A percentile compares a stretch with the other conserved stretches of the same genome.
These are phyloP conservation scores for Neurospora africana DNA, from an alignment of 495 filamentous ascomycete species.

Conservation along the genomic window DNA sequence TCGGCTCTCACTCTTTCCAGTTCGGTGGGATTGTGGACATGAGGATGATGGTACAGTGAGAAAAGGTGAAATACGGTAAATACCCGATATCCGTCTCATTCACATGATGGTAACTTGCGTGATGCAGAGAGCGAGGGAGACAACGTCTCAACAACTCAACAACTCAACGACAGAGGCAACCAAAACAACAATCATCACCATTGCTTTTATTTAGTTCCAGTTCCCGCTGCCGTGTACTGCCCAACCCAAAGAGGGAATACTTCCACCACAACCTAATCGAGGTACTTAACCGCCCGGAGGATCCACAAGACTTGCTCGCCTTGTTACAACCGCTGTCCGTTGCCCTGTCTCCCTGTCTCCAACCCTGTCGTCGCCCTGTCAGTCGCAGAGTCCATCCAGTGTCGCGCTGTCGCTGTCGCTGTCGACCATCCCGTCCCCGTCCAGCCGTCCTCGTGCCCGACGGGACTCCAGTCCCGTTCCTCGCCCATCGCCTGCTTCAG, in stretches of 20 bases:
- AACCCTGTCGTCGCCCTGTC: neutral
- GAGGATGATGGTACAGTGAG: too few relatives aligned
- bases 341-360: neutral
- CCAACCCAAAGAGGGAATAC: neutral
- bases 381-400: neutral
- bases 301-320: neutral
- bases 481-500: neutral
- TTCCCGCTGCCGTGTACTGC: neutral
- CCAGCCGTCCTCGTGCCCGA: neutral
- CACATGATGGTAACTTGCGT: neutral
- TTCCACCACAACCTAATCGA: neutral
- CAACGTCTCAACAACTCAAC: neutral
- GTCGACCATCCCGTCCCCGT: neutral
- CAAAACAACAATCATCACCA: neutral
- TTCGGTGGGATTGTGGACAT: neutral
- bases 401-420: neutral
- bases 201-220: neutral
- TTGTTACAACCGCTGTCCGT: neutral
- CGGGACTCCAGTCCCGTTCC: neutral
- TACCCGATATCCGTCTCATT: neutral
- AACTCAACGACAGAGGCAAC: neutral
- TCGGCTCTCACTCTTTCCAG: slow-evolving; percentile 2
- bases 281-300: neutral
- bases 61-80: neutral
- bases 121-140: neutral